phyloP scores from a whole-genome alignment of 148 eudicot genomes.

The Cornus controversa region DNA sequence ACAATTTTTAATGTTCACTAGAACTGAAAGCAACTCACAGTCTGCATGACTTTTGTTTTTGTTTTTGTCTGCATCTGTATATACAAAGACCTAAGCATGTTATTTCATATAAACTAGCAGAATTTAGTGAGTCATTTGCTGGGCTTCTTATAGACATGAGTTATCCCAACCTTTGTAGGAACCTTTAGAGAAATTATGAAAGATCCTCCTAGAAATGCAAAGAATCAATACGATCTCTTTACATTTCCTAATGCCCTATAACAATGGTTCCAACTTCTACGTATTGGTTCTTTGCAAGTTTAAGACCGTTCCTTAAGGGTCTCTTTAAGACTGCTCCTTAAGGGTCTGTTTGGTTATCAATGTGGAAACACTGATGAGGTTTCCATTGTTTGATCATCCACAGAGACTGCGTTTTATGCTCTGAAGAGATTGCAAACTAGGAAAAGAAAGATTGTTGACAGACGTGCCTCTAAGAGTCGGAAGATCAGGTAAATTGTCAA shows the following conservation, averaged over 20 bases:
- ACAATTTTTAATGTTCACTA: not conserved
- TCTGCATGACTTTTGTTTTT: not conserved
- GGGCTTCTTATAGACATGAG: not conserved
- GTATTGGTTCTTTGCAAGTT: not conserved
- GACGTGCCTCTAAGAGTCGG: slow-evolving; percentile 94
- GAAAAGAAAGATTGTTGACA: slow-evolving; percentile 82
- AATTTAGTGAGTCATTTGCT: no score
- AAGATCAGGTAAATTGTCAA: slow-evolving; percentile 62
- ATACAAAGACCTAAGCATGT: not conserved
- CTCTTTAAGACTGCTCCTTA: not conserved
- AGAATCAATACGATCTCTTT: not conserved
- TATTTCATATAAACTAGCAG: not conserved
- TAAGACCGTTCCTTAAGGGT: not conserved
- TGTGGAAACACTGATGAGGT: not conserved
- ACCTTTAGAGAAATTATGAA: not conserved
- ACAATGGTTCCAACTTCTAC: not conserved
- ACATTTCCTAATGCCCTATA: not conserved
- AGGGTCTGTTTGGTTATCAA: not conserved
- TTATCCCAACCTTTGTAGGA: not conserved
- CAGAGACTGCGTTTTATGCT: slow-evolving; percentile 79
- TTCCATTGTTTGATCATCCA: slow-evolving; percentile 5
- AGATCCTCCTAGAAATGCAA: not conserved
- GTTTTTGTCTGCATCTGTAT: no score
- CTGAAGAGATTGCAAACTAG: slow-evolving; percentile 71
- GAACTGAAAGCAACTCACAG: not conserved